Conservation (phyloP, 163 green algal genomes). For the Volvox carteri region DNA sequence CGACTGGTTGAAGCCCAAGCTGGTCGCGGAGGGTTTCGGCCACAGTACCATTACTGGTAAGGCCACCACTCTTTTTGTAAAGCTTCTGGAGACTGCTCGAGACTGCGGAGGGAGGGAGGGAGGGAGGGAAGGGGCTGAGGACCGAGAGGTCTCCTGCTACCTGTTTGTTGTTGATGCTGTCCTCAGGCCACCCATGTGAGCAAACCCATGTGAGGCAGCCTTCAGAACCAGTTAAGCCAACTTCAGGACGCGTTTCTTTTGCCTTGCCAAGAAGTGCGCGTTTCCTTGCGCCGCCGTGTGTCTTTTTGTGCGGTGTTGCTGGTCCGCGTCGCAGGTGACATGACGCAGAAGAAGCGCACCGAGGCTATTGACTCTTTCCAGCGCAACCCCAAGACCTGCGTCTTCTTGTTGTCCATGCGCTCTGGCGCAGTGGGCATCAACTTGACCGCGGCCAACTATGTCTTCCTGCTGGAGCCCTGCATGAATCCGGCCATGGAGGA, state of each 20-base stretch:
- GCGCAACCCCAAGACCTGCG: conserved; percentile 79
- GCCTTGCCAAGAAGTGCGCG: no score
- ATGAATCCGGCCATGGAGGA: conserved; percentile 81
- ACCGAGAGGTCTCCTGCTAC: no score
- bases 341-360: conserved; percentile 77
- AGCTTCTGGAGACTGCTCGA: no score
- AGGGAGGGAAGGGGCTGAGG: no score
- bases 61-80: no score
- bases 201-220: no score
- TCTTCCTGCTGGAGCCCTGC: conserved; percentile 73
- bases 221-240: no score
- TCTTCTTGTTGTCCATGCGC: conserved; percentile 84
- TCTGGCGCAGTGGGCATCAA: conserved; percentile 79
- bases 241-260: no score
- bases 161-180: no score
- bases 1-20: conserved; percentile 74
- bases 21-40: conserved; percentile 74
- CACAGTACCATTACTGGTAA: conserved; percentile 74
- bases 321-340: conserved; percentile 59
- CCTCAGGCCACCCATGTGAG: no score
- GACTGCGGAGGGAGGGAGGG: no score
- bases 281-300: no score
- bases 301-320: background rate
- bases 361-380: conserved; percentile 83
- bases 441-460: conserved; percentile 76